A percentile compares a stretch with the other conserved stretches of the same genome.
Evolutionary conservation across 495 filamentous ascomycete genomes (phyloP).

Genomic region (Pyronema domesticum): DNA sequence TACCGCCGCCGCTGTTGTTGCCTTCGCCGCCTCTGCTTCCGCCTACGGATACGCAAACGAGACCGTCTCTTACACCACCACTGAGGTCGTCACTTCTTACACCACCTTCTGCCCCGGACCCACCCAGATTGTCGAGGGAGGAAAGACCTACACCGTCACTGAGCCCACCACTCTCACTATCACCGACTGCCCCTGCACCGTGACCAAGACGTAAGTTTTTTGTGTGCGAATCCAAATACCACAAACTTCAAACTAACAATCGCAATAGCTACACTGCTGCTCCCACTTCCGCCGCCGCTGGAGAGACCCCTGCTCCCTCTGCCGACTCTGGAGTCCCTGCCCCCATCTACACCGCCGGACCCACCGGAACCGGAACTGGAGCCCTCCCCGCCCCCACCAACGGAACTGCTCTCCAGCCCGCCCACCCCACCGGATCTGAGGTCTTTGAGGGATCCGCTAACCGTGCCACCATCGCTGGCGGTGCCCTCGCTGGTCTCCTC

Average conservation of each 20-base stretch:
- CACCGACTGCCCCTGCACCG: slow-evolving; percentile 55
- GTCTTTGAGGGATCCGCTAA: slow-evolving; percentile 27
- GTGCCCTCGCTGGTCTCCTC: slow-evolving; percentile 51
- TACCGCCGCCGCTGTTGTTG: slow-evolving; percentile 38
- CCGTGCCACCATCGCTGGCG: slow-evolving; percentile 47
- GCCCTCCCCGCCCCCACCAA: slow-evolving; percentile 13
- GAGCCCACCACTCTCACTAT: slow-evolving; percentile 62
- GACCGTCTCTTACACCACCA: slow-evolving; percentile 34
- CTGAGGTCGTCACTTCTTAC: slow-evolving; percentile 60
- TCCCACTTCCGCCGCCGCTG: slow-evolving; percentile 1
- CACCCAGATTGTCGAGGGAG: slow-evolving; percentile 50
- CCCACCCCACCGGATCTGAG: slow-evolving; percentile 18
- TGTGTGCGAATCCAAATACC: background rate
- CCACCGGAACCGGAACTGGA: slow-evolving; percentile 15
- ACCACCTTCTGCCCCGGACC: slow-evolving; percentile 74
- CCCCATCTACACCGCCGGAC: slow-evolving; percentile 6
- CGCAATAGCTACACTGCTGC: slow-evolving; percentile 9
- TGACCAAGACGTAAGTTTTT: slow-evolving; percentile 12
- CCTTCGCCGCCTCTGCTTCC: slow-evolving; percentile 39
- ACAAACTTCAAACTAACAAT: slow-evolving; percentile 3
- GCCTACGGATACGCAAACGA: slow-evolving; percentile 20
- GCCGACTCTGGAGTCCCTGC: slow-evolving; percentile 19
- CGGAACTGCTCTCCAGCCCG: slow-evolving; percentile 15
- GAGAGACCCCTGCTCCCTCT: slow-evolving; percentile 4
- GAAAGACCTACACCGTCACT: slow-evolving; percentile 63